phyloP scores from a whole-genome alignment of 1,284 basidiomycete species.

The Austroboletus niveus region DNA sequence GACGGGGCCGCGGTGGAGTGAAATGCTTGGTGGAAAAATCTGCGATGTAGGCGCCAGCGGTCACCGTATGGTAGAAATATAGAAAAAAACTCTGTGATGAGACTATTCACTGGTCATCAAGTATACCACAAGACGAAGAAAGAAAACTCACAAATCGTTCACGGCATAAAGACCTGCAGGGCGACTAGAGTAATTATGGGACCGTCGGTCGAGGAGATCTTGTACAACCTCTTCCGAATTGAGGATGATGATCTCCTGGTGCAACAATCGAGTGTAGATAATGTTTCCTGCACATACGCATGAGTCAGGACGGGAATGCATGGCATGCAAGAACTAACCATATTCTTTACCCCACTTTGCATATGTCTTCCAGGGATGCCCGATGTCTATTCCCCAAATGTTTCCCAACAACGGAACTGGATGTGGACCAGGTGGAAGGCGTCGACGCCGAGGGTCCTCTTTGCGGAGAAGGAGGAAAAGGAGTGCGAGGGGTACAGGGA shows the following conservation, averaged over 20 bases:
- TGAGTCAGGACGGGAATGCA: too few species aligned
- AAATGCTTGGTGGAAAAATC: too few species aligned
- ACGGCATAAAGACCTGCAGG: not conserved
- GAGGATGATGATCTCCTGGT: constrained; percentile 19
- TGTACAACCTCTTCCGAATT: constrained; percentile 21
- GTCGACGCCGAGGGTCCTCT: constrained; percentile 1
- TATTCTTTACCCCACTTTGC: constrained; percentile 22
- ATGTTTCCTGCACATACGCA: constrained; percentile 11
- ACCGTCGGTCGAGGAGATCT: constrained; percentile 24
- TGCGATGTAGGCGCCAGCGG: too few species aligned
- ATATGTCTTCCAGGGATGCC: constrained; percentile 22
- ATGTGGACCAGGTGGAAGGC: not conserved
- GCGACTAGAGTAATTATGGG: constrained; percentile 23
- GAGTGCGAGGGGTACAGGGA: constrained; percentile 9
- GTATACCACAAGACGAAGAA: not conserved
- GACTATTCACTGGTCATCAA: constrained; percentile 8
- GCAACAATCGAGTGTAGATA: constrained; percentile 20
- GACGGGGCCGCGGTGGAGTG: too few species aligned
- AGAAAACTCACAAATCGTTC: constrained; percentile 5
- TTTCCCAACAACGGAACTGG: constrained; percentile 24
- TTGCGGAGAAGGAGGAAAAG: constrained; percentile 11
- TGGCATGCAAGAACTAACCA: constrained; percentile 8
- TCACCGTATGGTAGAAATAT: constrained; percentile 5
- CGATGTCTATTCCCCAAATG: constrained; percentile 1
- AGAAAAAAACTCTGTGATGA: constrained; percentile 23